Base-by-base conservation (phyloP, 257 asterid genomes). In the Nicotiana noctiflora region DNA sequence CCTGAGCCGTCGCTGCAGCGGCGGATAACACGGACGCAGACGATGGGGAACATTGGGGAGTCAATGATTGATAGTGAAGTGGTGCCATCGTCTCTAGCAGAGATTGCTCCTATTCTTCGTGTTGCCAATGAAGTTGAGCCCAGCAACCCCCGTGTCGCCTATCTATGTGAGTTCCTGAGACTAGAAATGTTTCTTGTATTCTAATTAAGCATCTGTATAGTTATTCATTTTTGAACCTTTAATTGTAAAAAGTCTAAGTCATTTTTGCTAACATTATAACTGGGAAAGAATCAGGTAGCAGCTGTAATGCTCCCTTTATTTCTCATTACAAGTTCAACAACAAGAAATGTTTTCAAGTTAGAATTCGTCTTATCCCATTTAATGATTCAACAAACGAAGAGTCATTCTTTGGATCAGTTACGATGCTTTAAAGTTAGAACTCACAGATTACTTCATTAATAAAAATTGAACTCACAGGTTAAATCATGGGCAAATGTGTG, bases 41-140 rank as follows among this genome's bases (percentile, higher is more conserved):
- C 98, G 1, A 92, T 90, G 78, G 99, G 99, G 87, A 95, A 96
- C 84, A 90, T 91, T 0, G 99, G 98, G 66, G 99, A 96, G 86
- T 87, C 96, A 51, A 87, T 90, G 29, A 91, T 95, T 83, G 99
- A 95, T 83, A 95, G 99, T 87, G 98, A 95, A 88, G 98, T 95
- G 74, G 97, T 96, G 84, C 99, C 99, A 17, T 96, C 99, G 12
- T 94, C 99, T 40, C 88, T 96, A 66, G 98, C 88, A 81, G 98
- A 96, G 87, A 96, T 96, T 52, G 99, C 99, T 62, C 99, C 99
- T 29, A 94, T 96, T 90, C 97, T 96, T 75, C 99, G 99, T 89
- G 99, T 96, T 84, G 99, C 99, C 67, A 96, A 96, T 92, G 99
- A 96, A 90, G 98, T 96, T 56, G 99, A 96, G 92, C 92, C 92